Percentiles rank a stretch among this genome's conserved stretches.
Conservation (phyloP, 2,329 filamentous ascomycete genomes). For the Verticillium nonalfalfae region DNA sequence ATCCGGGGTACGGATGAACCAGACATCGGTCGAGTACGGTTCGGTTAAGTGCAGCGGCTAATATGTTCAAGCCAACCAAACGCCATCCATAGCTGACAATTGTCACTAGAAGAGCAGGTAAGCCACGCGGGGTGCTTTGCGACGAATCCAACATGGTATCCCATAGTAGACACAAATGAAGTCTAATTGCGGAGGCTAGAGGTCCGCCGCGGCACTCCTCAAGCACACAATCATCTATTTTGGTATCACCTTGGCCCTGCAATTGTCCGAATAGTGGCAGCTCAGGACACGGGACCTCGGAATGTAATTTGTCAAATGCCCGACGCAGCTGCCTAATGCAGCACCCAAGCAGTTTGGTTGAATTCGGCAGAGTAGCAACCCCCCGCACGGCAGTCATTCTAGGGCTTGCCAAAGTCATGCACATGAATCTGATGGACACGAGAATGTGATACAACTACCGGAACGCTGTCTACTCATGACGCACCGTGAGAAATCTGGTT, state of each 20-base stretch:
- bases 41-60: not conserved
- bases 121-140: not conserved
- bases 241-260: not conserved
- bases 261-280: not conserved
- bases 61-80: not conserved
- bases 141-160: not conserved
- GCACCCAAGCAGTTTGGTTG: not conserved
- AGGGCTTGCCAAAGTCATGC: not conserved
- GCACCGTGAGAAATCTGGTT: too few species aligned
- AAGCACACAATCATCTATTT: not conserved
- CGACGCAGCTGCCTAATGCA: not conserved
- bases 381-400: not conserved
- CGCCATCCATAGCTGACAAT: not conserved
- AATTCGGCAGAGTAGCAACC: not conserved
- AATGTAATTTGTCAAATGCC: not conserved
- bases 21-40: not conserved
- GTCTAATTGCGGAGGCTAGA: not conserved
- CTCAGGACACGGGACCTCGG: not conserved
- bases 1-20: not conserved
- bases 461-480: not conserved
- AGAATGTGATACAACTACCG: not conserved
- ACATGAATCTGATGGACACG: not conserved
- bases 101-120: not conserved
- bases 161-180: not conserved
- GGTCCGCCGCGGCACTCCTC: not conserved